A percentile compares a stretch with the other conserved stretches of the same genome.
These are phyloP conservation scores for Tylopilus sp. DNA, from an alignment of 1,284 basidiomycete genomes.

Conservation along the genomic window DNA sequence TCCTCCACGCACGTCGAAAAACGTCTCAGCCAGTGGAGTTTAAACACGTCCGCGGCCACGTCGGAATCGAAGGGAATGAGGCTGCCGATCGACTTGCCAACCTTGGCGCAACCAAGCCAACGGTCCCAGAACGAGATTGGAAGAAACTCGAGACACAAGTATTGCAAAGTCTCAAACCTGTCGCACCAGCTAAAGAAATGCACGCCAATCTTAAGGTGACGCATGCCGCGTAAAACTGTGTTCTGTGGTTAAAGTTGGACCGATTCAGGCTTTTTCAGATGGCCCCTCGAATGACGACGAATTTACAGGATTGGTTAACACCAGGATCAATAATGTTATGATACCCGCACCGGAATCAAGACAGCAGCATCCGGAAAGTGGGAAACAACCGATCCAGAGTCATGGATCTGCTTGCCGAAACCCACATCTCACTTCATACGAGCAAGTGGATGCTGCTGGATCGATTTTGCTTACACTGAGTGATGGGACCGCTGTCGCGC, in stretches of 20 bases:
- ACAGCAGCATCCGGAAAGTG: background rate
- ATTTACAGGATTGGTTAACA: conserved; percentile 5
- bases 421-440: background rate
- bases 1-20: conserved; percentile 46
- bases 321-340: background rate
- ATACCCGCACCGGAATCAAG: background rate
- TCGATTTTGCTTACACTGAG: background rate
- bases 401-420: background rate
- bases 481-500: background rate
- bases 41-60: conserved; percentile 69
- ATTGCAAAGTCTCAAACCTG: conserved; percentile 12
- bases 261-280: conserved; percentile 24
- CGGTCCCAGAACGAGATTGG: conserved; percentile 56
- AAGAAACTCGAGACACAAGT: conserved; percentile 22
- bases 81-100: conserved; percentile 71
- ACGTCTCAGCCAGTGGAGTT: conserved; percentile 55
- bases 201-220: conserved; percentile 23
- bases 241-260: conserved; percentile 6
- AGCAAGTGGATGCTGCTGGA: background rate
- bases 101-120: conserved; percentile 43
- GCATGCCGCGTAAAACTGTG: background rate
- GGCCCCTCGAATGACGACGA: conserved; percentile 14
- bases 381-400: background rate
- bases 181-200: background rate
- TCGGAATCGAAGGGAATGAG: conserved; percentile 71